Percentiles rank a stretch among this genome's conserved stretches.
phyloP scores from a whole-genome alignment of 108 stramenopile species.

The Skeletonema marinoi region DNA sequence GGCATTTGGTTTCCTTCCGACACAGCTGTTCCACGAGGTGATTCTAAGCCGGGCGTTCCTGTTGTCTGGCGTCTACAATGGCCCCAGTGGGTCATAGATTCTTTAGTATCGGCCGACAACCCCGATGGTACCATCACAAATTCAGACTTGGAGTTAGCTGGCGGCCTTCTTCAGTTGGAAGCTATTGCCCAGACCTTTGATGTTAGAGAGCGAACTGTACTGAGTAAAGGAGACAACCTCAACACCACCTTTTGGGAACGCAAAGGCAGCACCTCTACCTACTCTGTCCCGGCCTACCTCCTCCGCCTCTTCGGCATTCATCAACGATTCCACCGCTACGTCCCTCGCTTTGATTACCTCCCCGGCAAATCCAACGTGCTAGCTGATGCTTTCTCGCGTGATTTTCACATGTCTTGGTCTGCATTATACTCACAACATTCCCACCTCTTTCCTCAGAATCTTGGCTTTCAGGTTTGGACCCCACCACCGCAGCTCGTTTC shows the following conservation, averaged over 20 bases:
- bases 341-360: constrained; percentile 1
- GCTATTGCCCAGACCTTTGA: constrained; percentile 30
- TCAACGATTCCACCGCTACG: constrained; percentile 32
- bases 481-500: constrained; percentile 22
- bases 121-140: constrained; percentile 38
- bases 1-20: constrained; percentile 46
- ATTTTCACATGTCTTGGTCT: constrained; percentile 3
- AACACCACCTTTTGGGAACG: constrained; percentile 43
- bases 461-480: constrained; percentile 5
- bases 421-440: neutral
- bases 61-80: constrained; percentile 46
- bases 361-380: constrained; percentile 17
- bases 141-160: constrained; percentile 47
- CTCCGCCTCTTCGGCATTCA: constrained; percentile 33
- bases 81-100: neutral
- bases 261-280: constrained; percentile 42
- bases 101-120: constrained; percentile 20
- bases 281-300: constrained; percentile 15
- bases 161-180: constrained; percentile 50
- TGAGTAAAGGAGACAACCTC: constrained; percentile 40
- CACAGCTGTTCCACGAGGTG: neutral
- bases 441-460: constrained; percentile 18
- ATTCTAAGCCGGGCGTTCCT: neutral
- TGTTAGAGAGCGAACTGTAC: constrained; percentile 33
- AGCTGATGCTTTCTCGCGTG: constrained; percentile 24